Conservation (phyloP, 257 asterid species). For the Solanum piurae region DNA sequence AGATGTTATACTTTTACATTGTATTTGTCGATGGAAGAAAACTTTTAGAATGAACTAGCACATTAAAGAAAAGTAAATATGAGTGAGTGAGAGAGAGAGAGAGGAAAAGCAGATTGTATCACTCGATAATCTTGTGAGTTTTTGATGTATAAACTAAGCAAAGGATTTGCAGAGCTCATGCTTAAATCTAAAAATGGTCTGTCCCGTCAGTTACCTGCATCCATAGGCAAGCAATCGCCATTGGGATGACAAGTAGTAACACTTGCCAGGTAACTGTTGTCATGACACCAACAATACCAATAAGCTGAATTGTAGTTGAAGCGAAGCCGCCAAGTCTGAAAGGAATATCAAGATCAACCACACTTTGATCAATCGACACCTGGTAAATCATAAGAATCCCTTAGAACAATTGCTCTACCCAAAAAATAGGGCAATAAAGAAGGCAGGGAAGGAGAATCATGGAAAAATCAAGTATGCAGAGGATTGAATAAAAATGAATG, state of each 20-base stretch:
- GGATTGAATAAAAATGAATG: background rate
- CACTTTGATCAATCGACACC: conserved; percentile 99
- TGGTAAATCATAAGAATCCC: conserved; percentile 30
- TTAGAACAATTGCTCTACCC: conserved; percentile 5
- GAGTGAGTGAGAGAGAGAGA: background rate
- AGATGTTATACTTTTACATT: background rate
- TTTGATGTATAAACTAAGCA: background rate
- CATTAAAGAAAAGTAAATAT: background rate
- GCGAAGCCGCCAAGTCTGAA: conserved; percentile 99
- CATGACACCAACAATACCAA: conserved; percentile 97
- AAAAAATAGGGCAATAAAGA: background rate
- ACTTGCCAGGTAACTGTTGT: conserved; percentile 96
- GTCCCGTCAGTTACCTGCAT: conserved; percentile 61
- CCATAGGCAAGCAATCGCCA: conserved; percentile 99
- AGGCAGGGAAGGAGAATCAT: background rate
- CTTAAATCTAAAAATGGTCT: background rate
- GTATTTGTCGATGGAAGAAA: background rate
- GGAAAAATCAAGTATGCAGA: background rate
- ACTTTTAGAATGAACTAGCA: background rate
- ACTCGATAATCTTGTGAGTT: background rate
- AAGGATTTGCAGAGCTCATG: background rate
- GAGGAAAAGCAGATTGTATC: background rate
- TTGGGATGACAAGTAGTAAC: conserved; percentile 87
- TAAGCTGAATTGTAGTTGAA: conserved; percentile 94
- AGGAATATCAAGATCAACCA: conserved; percentile 98